Base-by-base conservation (phyloP, 306 rosid genomes). In the Cajanus cajan region DNA sequence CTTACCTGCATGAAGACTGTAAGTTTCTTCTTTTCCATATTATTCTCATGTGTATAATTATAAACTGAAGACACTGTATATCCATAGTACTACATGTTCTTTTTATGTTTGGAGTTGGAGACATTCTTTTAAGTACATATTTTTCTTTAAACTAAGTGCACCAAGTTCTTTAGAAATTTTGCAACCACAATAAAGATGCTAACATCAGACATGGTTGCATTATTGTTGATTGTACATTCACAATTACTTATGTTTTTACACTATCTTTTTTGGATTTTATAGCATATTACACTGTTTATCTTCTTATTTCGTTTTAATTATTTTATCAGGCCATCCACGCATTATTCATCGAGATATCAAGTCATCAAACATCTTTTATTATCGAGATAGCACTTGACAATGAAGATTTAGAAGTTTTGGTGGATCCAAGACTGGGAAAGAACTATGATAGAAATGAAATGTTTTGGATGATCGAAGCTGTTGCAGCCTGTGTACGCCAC, bases 1-100 rank as follows among this genome's bases (percentile, higher is more conserved):
- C 99, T 68, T 93, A 96, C 86, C 86, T 96, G 31, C 99, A 96
- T 52, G 98, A 96, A 89, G 99, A 96, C 64, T 96, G 98, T 96
- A 85, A 82, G 88, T 85, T 84, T 80, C 85, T 67, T 79, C 64
- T 51, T 40, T 36, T 73, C 61, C 47, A 44, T 4, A 64, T 31
- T 45, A 28, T 79, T 59, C 25, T 69, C 34, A n/a, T n/a, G n/a
- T n/a, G n/a, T n/a, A n/a, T n/a, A 47, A 22, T 54, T 68, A 18
- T 34, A 74, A 40, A 6, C 11, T 2, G 37, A 40, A 48, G 21
- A 47, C n/a, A n/a, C 37, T 3, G 69, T 4, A 16, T 33, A 66
- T 77, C 14, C 68, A n/a, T 40, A 34, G 44, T 18, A 55, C 34
- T 55, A 22, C 63, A 55, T 55, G 63, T 13, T 55, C 63, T 21